Percentiles rank a stretch among this genome's conserved stretches.
phyloP scores from a whole-genome alignment of 2,329 filamentous ascomycete species.

The Phoma sp. region DNA sequence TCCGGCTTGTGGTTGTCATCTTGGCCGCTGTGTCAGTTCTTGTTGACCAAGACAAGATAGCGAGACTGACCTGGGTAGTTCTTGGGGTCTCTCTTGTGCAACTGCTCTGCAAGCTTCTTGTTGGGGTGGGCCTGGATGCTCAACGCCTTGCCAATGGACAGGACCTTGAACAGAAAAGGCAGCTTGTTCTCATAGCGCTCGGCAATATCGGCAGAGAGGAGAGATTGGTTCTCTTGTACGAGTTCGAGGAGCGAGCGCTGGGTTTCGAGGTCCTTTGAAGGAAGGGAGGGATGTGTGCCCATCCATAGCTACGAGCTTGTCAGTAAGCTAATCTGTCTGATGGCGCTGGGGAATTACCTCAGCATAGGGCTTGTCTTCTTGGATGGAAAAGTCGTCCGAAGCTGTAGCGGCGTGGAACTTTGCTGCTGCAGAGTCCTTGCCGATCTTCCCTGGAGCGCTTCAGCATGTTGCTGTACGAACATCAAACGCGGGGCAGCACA shows the following conservation, averaged over 20 bases:
- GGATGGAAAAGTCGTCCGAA: conserved; percentile 74
- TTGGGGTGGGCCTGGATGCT: conserved; percentile 98
- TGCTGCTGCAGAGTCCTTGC: conserved; percentile 84
- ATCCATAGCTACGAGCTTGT: conserved; percentile 82
- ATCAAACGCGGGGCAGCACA: conserved; percentile 49
- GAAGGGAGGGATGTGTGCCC: conserved; percentile 96
- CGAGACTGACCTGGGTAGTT: conserved; percentile 75
- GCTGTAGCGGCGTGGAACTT: conserved; percentile 87
- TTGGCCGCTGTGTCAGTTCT: conserved; percentile 21
- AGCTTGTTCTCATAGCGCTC: conserved; percentile 81
- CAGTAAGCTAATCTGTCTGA: conserved; percentile 16
- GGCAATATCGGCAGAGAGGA: conserved; percentile 76
- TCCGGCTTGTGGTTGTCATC: conserved; percentile 99
- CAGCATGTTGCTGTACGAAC: conserved; percentile 30
- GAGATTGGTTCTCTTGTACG: conserved; percentile 81
- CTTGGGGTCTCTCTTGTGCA: conserved; percentile 84
- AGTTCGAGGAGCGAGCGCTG: conserved; percentile 86
- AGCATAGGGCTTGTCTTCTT: conserved; percentile 90
- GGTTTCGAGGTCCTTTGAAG: conserved; percentile 85
- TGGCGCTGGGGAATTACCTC: conserved; percentile 66
- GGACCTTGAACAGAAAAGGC: conserved; percentile 96
- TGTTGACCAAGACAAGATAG: background rate
- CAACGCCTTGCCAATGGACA: conserved; percentile 93
- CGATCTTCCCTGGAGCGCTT: conserved; percentile 73
- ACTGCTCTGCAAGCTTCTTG: conserved; percentile 88